Evolutionary conservation across 139 green algal species (phyloP).

Genomic region (Ettlia oleoabundans): DNA sequence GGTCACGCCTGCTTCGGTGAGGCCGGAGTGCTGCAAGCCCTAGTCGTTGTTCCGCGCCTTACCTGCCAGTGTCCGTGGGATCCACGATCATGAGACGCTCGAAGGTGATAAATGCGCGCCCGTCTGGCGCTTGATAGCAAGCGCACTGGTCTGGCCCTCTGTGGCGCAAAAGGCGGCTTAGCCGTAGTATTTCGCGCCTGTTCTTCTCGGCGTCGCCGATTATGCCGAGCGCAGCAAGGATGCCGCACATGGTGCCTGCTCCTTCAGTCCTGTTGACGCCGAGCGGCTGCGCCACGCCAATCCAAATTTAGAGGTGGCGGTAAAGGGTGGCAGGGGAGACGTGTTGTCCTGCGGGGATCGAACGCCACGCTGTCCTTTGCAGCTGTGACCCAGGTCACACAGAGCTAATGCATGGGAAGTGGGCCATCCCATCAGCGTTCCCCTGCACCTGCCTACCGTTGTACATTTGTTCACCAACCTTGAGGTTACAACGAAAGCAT

Average conservation of each 20-base stretch:
- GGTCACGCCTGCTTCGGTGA: background rate
- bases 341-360: too few relatives aligned
- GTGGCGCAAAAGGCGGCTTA: slow-evolving; percentile 56
- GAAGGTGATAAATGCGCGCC: slow-evolving; percentile 60
- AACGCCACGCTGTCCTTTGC: too few relatives aligned
- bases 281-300: too few relatives aligned
- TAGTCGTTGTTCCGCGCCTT: background rate
- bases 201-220: slow-evolving; percentile 56
- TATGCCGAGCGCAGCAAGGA: slow-evolving; percentile 65
- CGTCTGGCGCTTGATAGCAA: slow-evolving; percentile 55
- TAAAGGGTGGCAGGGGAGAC: too few relatives aligned
- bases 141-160: slow-evolving; percentile 62
- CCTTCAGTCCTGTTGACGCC: background rate
- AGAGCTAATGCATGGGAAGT: too few relatives aligned
- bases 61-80: slow-evolving; percentile 62
- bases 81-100: slow-evolving; percentile 78
- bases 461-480: too few relatives aligned
- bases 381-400: too few relatives aligned
- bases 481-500: too few relatives aligned
- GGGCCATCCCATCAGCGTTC: too few relatives aligned
- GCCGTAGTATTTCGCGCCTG: slow-evolving; percentile 53
- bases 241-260: slow-evolving; percentile 67
- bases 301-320: too few relatives aligned
- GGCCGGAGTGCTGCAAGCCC: background rate
- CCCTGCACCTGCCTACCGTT: too few relatives aligned